Evolutionary conservation across 345 rosid species (phyloP), one percentile per base, ranked within the genome.

Genomic region (Leavenworthia alabamica): DNA sequence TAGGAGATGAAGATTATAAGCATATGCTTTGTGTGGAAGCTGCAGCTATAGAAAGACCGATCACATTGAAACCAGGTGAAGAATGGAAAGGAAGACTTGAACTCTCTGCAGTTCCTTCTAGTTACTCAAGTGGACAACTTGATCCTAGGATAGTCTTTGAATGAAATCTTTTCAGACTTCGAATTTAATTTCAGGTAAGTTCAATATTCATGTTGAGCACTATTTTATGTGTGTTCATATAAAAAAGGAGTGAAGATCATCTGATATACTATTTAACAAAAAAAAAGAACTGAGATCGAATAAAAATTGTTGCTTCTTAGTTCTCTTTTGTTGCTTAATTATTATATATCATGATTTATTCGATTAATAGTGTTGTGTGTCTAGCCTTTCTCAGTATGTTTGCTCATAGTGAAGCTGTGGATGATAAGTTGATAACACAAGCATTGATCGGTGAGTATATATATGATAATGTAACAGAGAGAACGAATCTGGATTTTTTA

Each of bases 21-120:
- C 82, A 82, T 63, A 90, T 90, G 97, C 80, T 90, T n/a, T 90
- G 96, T 44, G 96, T 93, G 19, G 97, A 90, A 78, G 85, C 97
- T 13, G 95, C 96, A 45, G 88, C 86, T 57, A 56, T 86, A 13
- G 97, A 90, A 69, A 84, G 82, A 56, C 81, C 86, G 1, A 88
- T 93, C 64, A 93, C 89, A 16, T 67, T 93, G 70, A 93, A 79
- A 81, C 92, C 97, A 0, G 96, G 97, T 9, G 96, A 89, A 73
- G 97, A 89, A 66, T 89, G 99, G 97, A 93, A 54, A 72, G 97
- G 99, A 64, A 85, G 90, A 64, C 85, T 78, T 73, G 96, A 93
- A 52, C 84, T 93, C 39, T 89, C 91, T 28, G 82, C 88, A 37
- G 97, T 89, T 64, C 96, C 96, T 37, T 89, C 97, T 35, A 89